A percentile compares a stretch with the other conserved stretches of the same genome.
Evolutionary conservation across 2,329 filamentous ascomycete species (phyloP).

Genomic region (Xylaria multiplex): DNA sequence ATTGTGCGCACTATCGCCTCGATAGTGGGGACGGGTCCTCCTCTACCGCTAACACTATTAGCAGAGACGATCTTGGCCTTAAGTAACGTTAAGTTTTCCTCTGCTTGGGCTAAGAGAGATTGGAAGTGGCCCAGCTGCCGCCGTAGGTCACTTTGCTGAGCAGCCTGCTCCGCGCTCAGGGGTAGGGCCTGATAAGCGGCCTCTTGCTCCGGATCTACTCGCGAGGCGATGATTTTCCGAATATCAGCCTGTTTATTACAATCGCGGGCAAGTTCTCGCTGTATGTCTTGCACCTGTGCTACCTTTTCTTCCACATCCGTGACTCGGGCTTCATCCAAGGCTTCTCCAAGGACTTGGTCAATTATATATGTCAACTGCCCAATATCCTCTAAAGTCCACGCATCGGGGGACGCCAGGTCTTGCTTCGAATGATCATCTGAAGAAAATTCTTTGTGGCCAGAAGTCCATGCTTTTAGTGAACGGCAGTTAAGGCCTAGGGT

Average conservation of each 20-base stretch:
- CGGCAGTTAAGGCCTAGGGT: slow-evolving; percentile 84
- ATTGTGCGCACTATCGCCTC: slow-evolving; percentile 94
- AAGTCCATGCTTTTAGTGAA: slow-evolving; percentile 72
- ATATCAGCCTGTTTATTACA: slow-evolving; percentile 81
- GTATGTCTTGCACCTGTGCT: slow-evolving; percentile 72
- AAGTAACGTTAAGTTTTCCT: slow-evolving; percentile 81
- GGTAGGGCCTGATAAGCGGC: slow-evolving; percentile 75
- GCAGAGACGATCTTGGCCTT: slow-evolving; percentile 77
- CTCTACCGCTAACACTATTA: slow-evolving; percentile 60
- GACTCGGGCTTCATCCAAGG: slow-evolving; percentile 74
- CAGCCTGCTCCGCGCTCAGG: slow-evolving; percentile 83
- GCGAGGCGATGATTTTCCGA: slow-evolving; percentile 76
- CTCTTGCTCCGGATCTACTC: slow-evolving; percentile 72
- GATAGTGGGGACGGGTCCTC: slow-evolving; percentile 73
- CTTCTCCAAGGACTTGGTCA: slow-evolving; percentile 68
- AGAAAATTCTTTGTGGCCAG: slow-evolving; percentile 70
- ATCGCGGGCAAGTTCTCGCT: slow-evolving; percentile 76
- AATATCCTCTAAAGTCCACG: slow-evolving; percentile 82
- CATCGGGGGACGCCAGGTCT: slow-evolving; percentile 74
- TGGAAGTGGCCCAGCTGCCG: slow-evolving; percentile 79
- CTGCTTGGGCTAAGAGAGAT: slow-evolving; percentile 77
- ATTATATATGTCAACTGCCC: slow-evolving; percentile 73
- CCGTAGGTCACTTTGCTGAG: slow-evolving; percentile 85
- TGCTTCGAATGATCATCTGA: slow-evolving; percentile 67
- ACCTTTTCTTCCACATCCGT: slow-evolving; percentile 75